Conservation (phyloP, 352 stramenopile genomes). For the Globisporangium solare region DNA sequence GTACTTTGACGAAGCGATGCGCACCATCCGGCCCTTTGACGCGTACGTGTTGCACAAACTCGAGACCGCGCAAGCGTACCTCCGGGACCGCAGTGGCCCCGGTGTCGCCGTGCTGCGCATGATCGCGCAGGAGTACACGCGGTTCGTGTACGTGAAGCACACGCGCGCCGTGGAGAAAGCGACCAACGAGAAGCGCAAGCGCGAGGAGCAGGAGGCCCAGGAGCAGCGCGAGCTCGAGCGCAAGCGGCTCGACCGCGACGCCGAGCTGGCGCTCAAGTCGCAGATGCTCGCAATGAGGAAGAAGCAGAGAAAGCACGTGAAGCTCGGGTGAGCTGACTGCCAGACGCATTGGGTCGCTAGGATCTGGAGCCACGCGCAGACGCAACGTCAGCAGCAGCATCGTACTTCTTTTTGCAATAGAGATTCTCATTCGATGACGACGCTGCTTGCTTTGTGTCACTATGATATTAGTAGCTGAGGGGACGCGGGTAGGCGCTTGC, state of each 20-base stretch:
- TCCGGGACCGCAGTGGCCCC: conserved; percentile 50
- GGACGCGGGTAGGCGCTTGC: no score
- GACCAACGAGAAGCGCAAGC: conserved; percentile 61
- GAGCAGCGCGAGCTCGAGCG: conserved; percentile 53
- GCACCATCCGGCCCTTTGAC: conserved; percentile 59
- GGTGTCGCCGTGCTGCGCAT: conserved; percentile 60
- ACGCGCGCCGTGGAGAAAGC: conserved; percentile 69
- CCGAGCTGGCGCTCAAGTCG: conserved; percentile 64
- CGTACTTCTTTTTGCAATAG: conserved; percentile 3
- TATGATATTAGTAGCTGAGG: no score
- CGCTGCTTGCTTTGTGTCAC: no score
- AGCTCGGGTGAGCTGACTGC: conserved; percentile 5
- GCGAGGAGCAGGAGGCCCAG: conserved; percentile 56
- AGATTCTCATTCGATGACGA: background rate
- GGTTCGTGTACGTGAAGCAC: conserved; percentile 83
- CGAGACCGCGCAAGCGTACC: conserved; percentile 53
- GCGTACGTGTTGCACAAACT: conserved; percentile 66
- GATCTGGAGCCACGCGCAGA: background rate
- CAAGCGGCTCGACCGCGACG: conserved; percentile 63
- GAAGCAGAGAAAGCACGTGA: conserved; percentile 52
- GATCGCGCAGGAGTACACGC: conserved; percentile 81
- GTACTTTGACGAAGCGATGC: conserved; percentile 63
- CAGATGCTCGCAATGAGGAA: conserved; percentile 82
- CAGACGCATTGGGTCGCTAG: background rate
- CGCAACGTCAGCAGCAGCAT: background rate